Base-by-base conservation (phyloP, 2,329 filamentous ascomycete genomes). In the Aquanectria penicillioides region DNA sequence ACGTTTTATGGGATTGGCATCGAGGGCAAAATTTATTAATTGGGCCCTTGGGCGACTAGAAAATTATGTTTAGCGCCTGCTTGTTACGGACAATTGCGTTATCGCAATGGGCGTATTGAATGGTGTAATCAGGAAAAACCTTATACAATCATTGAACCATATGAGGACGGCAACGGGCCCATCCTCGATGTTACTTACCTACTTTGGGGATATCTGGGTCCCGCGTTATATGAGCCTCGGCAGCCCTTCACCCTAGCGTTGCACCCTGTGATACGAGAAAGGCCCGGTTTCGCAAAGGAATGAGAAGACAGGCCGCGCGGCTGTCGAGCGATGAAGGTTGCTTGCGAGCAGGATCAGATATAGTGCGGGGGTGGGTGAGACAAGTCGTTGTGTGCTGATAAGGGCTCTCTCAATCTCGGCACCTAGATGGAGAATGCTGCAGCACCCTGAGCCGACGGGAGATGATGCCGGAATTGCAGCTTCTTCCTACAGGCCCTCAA, bases 1-100 rank as follows among this genome's bases (percentile, higher is more conserved):
- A n/a, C 38, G 28, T 41, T 44, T 43, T 25, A 10, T 18, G 18
- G 23, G 11, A 38, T n/a, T n/a, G 37, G 37, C 53, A 50, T 36
- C 46, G 20, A 12, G 33, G 41, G 23, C 22, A 41, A 29, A 46
- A 37, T 44, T 29, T 31, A 28, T 44, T 20, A 12, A 17, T 17
- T 20, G 25, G 20, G 25, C 6, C n/a, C n/a, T n/a, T n/a, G n/a
- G n/a, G n/a, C n/a, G n/a, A n/a, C n/a, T n/a, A 17, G 34, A 48
- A 48, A 48, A 48, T 12, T 17, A 25, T 36, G 43, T 37, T 20
- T 50, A 49, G 37, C 43, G 51, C 56, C 50, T 46, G 31, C 33
- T 38, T 41, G 29, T 55, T 59, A 13, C 43, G 49, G 43, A 29
- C 29, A 33, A 55, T 43, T 49, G 29, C 56, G 43, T 36, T 59